Base-by-base conservation (phyloP, 176 grass and related monocot species). In the Themeda triandra region DNA sequence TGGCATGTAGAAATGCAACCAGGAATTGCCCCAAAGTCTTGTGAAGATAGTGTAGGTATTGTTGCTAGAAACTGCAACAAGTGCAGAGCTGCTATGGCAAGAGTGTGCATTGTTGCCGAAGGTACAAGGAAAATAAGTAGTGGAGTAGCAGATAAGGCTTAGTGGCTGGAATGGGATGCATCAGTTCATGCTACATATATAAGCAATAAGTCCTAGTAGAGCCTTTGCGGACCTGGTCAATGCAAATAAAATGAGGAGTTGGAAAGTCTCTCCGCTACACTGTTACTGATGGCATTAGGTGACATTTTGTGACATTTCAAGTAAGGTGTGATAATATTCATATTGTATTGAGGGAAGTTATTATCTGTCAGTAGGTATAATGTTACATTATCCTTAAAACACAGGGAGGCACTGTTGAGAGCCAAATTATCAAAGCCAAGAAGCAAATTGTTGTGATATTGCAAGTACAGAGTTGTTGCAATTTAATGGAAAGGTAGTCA, bases 121-220 rank as follows among this genome's bases (percentile, higher is more conserved):
- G 69, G 69, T 44, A 44, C 39, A 44, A 44, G 37, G 36, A 44
- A 44, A 44, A n/a, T 8, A n/a, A 13, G 35, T 39, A 17, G 13
- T 44, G 24, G 37, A 44, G 13, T 44, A 27, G 36, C 11, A 14
- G 4, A 42, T 24, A n/a, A 40, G 11, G 36, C 21, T 44, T 71
- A 40, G 69, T 44, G 37, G 39, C 23, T 71, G 69, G n/a, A 44
- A 24, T 71, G 69, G 6, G n/a, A 17, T 12, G 69, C 39, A 71
- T 27, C 19, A 71, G 39, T 71, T 71, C 69, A 71, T 71, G 37
- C 69, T 71, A 71, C 66, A 69, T 70, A 70, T 70, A 70, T 70
- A 70, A 3, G 32, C 17, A 19, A 68, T 35, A 4, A 67, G 35
- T 19, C 35, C 66, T 69, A 33, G 8, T 40, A 41, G 19, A 70